Base-by-base conservation (phyloP, 148 eudicot genomes). In the Rhododendron molle region DNA sequence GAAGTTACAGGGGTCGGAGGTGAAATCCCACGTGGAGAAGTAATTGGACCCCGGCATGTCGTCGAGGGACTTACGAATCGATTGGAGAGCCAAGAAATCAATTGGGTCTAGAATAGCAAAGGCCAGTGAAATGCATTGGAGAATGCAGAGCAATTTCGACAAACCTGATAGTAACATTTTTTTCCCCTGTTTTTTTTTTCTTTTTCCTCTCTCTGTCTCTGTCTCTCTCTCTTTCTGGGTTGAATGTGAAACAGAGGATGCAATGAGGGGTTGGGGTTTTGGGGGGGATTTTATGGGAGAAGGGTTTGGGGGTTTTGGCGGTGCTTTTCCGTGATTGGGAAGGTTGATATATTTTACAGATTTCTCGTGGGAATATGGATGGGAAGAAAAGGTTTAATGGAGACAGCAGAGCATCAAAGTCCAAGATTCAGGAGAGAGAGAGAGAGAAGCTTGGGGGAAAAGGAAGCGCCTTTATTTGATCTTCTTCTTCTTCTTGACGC, bases 11-110 rank as follows among this genome's bases (percentile, higher is more conserved):
- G 99, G 99, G 85, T 96, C 97, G 46, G 93, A 74, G 1, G 99
- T 95, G 91, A 96, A 96, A 77, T 96, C 98, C 99, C 98, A 96
- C 1, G 97, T 87, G 0, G 91, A 49, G 79, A 96, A 95, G 83
- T 88, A 96, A 13, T 76, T 86, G 3, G 99, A 96, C 0, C 97
- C 97, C 0, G 96, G 93, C 38, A 86, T 74, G 85, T 95, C 98
- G 28, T 81, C 67, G 3, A 96, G 85, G 9, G 96, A 82, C 69
- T 91, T 93, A 1, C 92, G 87, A 13, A 96, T 90, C 0, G 96
- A 89, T 86, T 96, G 99, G 0, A 96, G 85, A 3, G 99, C 96
- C 1, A 95, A 83, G 84, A 96, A 96, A 89, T 96, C 99, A 13
- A 89, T 56, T 0, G 99, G 99, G 85, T 94, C 92, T 3, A 96